These are phyloP conservation scores for Aspergillus luchuensis DNA, from an alignment of 2,329 filamentous ascomycete species.

Conservation along the genomic window DNA sequence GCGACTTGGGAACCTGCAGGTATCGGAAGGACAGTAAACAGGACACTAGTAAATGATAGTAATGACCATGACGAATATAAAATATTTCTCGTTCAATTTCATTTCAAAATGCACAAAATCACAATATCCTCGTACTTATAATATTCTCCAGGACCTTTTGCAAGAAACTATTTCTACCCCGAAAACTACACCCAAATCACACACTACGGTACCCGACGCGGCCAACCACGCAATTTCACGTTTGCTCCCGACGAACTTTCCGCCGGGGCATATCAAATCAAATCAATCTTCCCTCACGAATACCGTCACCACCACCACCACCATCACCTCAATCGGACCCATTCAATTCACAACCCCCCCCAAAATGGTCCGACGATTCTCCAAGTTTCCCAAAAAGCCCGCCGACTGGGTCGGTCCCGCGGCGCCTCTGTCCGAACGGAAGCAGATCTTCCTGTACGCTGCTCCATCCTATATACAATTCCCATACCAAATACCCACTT, in stretches of 20 bases:
- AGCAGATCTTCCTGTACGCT: conserved; percentile 58
- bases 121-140: neutral
- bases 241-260: conserved; percentile 33
- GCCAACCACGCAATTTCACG: conserved; percentile 35
- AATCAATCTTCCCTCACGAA: neutral
- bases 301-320: conserved; percentile 4
- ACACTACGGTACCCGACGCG: conserved; percentile 36
- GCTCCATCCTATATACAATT: neutral
- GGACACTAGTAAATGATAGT: conserved; percentile 25
- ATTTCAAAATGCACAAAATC: no score
- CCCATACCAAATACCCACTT: no score
- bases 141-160: neutral
- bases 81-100: neutral
- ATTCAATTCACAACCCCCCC: neutral
- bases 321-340: conserved; percentile 9
- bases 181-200: neutral
- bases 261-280: conserved; percentile 16
- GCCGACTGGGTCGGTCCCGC: conserved; percentile 27
- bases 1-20: conserved; percentile 34
- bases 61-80: conserved; percentile 27
- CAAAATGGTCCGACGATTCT: conserved; percentile 36
- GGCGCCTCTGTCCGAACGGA: conserved; percentile 34
- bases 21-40: conserved; percentile 30
- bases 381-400: conserved; percentile 31
- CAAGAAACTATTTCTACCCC: no score